phyloP scores from a whole-genome alignment of 495 filamentous ascomycete species.

The Aspergillus olivimuriae region DNA sequence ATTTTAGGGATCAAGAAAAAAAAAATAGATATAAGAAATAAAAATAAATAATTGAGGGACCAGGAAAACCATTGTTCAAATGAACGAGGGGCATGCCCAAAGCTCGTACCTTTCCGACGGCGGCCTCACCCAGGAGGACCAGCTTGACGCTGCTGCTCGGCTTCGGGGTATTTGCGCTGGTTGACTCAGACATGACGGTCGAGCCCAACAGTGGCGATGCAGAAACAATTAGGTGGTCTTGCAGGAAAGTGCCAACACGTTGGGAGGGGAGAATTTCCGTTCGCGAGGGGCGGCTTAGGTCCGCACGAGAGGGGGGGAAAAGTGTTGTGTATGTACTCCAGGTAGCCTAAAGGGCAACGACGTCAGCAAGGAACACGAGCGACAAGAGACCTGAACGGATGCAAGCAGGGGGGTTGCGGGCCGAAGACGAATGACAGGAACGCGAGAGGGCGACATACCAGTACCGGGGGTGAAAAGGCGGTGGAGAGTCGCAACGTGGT shows the following conservation, averaged over 20 bases:
- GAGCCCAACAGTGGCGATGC: conserved; percentile 14
- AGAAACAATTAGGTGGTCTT: conserved; percentile 30
- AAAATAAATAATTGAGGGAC: too few species aligned
- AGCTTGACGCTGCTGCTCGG: conserved; percentile 99
- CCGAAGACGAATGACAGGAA: conserved; percentile 10
- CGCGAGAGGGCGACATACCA: conserved; percentile 12
- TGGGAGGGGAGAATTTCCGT: conserved; percentile 19
- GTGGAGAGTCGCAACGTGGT: conserved; percentile 9
- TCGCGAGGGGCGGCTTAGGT: conserved; percentile 15
- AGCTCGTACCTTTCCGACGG: conserved; percentile 84
- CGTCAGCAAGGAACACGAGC: conserved; percentile 17
- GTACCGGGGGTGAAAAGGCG: conserved; percentile 18
- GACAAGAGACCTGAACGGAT: conserved; percentile 5
- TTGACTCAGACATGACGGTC: conserved; percentile 39
- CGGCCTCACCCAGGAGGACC: conserved; percentile 92
- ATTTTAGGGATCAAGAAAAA: too few species aligned
- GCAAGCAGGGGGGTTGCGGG: conserved; percentile 12
- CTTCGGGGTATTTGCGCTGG: conserved; percentile 63
- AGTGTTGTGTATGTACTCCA: conserved; percentile 6
- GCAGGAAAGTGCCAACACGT: conserved; percentile 25
- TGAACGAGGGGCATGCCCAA: conserved; percentile 2
- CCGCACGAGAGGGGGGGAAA: conserved; percentile 1
- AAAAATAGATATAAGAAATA: too few species aligned
- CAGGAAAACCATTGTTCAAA: too few species aligned
- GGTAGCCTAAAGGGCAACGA: conserved; percentile 18